Percentiles rank a stretch among this genome's conserved stretches.
These are phyloP conservation scores for Parasitella parasitica DNA, from an alignment of 371 early-diverging fungal species.

Conservation along the genomic window DNA sequence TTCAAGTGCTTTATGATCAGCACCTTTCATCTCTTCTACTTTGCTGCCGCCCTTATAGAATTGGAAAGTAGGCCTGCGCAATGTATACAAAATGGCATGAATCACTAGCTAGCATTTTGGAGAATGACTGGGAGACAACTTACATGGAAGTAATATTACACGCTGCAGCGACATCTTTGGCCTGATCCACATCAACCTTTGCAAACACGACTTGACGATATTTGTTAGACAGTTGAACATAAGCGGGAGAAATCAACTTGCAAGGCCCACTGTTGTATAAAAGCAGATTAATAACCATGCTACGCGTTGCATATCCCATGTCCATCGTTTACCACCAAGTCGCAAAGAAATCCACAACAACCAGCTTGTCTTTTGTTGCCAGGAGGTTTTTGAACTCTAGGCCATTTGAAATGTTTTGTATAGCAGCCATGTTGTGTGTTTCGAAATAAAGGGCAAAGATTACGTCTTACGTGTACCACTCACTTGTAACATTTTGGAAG, in stretches of 20 bases:
- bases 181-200: conserved; percentile 64
- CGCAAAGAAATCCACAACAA: conserved; percentile 61
- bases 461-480: neutral
- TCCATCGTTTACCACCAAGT: conserved; percentile 47
- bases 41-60: conserved; percentile 67
- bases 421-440: conserved; percentile 12
- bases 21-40: conserved; percentile 71
- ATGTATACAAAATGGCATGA: neutral
- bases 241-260: conserved; percentile 58
- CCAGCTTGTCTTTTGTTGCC: conserved; percentile 31
- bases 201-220: conserved; percentile 56
- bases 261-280: conserved; percentile 56
- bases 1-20: conserved; percentile 58
- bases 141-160: conserved; percentile 47
- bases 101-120: no score
- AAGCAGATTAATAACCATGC: neutral
- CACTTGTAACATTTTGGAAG: no score
- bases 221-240: conserved; percentile 51
- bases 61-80: conserved; percentile 66
- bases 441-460: neutral
- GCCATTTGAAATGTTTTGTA: conserved; percentile 26
- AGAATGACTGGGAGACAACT: neutral
- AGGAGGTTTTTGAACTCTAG: conserved; percentile 37
- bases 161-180: conserved; percentile 32
- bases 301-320: conserved; percentile 31